Evolutionary conservation across 208 protist species (phyloP), one percentile per base, ranked within the genome.

Genomic region (Wallacemonas sp.): DNA sequence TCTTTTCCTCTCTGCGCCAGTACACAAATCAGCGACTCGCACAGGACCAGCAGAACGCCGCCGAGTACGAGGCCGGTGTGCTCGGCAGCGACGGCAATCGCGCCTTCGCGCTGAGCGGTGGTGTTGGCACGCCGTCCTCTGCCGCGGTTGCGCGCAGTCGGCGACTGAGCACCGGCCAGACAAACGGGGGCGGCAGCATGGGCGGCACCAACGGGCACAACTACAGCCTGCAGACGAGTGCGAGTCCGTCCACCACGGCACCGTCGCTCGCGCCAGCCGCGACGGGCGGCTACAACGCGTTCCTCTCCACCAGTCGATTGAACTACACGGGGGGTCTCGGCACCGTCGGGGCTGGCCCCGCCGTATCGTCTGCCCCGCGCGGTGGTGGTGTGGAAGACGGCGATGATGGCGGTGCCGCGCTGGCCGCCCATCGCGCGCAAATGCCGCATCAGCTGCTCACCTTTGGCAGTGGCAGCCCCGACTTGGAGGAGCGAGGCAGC

Each of bases 101-200:
- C 28, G 61, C 61, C 44, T 65, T 65, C 28, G 61, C 61, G 44
- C 31, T 65, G 18, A 49, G 61, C 28, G 61, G 61, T 2, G 61
- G 28, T 29, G 38, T 38, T 10, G 52, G 52, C 16, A 39, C 52
- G 29, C 52, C 52, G 11, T 59, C 52, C n/a, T 33, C 52, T 10
- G 52, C 52, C 5, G 22, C 52, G 3, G 52, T 23, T 4, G 52
- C 52, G 22, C 2, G 52, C 16, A 59, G 32, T 23, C 52, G 52
- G 14, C 52, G 52, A 12, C 26, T 55, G 7, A 55, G 48, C 26
- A 4, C 29, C 48, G 48, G 48, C 39, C n/a, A n/a, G n/a, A n/a
- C n/a, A n/a, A n/a, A n/a, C n/a, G n/a, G n/a, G n/a, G n/a, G n/a
- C n/a, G n/a, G n/a, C n/a, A n/a, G n/a, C n/a, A n/a, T n/a, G n/a